Percentiles rank a stretch among this genome's conserved stretches.
Evolutionary conservation across 2,329 filamentous ascomycete species (phyloP).

Genomic region (Arthrobotrys pseudoclavata): DNA sequence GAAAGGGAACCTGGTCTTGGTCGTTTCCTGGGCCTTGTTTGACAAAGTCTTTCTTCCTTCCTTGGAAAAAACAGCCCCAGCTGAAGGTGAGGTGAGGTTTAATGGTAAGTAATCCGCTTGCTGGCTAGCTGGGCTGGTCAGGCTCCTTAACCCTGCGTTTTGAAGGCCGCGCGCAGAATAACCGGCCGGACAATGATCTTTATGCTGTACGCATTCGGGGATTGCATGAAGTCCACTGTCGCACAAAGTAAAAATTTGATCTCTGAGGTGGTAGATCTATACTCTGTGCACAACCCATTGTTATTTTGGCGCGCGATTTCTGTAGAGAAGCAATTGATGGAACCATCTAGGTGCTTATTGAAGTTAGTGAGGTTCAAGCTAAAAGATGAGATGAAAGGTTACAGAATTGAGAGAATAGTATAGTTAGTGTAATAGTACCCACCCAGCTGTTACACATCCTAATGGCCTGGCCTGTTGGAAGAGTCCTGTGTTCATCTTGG

Average conservation of each 20-base stretch:
- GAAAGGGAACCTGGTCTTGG: constrained; percentile 23
- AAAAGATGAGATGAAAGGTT: constrained; percentile 3
- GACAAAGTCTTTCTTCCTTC: constrained; percentile 39
- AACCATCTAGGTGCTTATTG: constrained; percentile 11
- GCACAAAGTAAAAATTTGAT: constrained; percentile 18
- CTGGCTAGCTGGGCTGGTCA: constrained; percentile 31
- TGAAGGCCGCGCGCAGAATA: constrained; percentile 50
- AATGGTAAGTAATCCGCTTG: constrained; percentile 11
- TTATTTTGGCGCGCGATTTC: constrained; percentile 29
- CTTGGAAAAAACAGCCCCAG: neutral
- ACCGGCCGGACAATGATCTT: constrained; percentile 13
- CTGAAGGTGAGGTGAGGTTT: constrained; percentile 10
- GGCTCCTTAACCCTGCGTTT: constrained; percentile 54
- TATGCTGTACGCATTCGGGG: constrained; percentile 3
- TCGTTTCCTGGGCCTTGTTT: constrained; percentile 52
- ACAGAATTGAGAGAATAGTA: neutral
- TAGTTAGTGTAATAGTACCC: constrained; percentile 2
- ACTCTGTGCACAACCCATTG: neutral
- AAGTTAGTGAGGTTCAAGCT: neutral
- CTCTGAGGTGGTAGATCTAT: neutral
- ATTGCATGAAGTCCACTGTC: constrained; percentile 20
- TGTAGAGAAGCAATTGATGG: neutral
- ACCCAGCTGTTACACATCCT: constrained; percentile 32
- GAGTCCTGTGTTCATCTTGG: constrained; percentile 44
- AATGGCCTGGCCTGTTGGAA: constrained; percentile 30